A percentile compares a stretch with the other conserved stretches of the same genome.
These are phyloP conservation scores for Pyrus hybrid DNA, from an alignment of 331 rosid species.

Conservation along the genomic window DNA sequence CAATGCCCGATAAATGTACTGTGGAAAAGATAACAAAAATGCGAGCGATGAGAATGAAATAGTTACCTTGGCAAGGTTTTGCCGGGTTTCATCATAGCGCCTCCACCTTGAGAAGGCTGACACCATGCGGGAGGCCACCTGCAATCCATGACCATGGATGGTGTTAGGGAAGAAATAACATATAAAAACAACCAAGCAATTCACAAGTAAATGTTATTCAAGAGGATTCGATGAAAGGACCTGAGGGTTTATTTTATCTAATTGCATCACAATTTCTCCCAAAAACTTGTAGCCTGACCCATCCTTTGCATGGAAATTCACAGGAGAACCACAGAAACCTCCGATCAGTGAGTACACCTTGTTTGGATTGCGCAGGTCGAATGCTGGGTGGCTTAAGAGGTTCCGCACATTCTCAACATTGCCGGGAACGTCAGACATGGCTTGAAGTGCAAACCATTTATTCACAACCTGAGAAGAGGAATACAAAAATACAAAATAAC, in stretches of 20 bases:
- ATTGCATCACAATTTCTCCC: slow-evolving; percentile 66
- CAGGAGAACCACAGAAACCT: slow-evolving; percentile 79
- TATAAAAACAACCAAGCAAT: not conserved
- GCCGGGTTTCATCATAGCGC: slow-evolving; percentile 63
- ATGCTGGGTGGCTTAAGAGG: slow-evolving; percentile 75
- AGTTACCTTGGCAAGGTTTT: slow-evolving; percentile 53
- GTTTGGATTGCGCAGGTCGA: slow-evolving; percentile 91
- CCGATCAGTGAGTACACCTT: slow-evolving; percentile 95
- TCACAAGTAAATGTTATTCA: not conserved
- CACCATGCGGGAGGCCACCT: slow-evolving; percentile 99
- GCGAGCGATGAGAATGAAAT: not conserved
- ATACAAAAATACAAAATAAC: not conserved
- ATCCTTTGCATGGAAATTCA: slow-evolving; percentile 87
- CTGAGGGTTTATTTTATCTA: slow-evolving; percentile 92
- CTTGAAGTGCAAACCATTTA: slow-evolving; percentile 98
- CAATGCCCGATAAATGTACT: not conserved
- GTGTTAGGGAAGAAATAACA: not conserved
- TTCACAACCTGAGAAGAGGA: slow-evolving; percentile 63
- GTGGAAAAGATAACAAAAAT: not conserved
- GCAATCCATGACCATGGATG: slow-evolving; percentile 1
- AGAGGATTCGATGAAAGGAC: slow-evolving; percentile 19
- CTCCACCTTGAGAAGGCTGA: slow-evolving; percentile 93
- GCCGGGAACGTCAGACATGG: slow-evolving; percentile 72
- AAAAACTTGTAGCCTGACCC: slow-evolving; percentile 80
- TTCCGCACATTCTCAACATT: slow-evolving; percentile 71